phyloP scores from a whole-genome alignment of 306 rosid genomes.

The Cucurbita pepo region DNA sequence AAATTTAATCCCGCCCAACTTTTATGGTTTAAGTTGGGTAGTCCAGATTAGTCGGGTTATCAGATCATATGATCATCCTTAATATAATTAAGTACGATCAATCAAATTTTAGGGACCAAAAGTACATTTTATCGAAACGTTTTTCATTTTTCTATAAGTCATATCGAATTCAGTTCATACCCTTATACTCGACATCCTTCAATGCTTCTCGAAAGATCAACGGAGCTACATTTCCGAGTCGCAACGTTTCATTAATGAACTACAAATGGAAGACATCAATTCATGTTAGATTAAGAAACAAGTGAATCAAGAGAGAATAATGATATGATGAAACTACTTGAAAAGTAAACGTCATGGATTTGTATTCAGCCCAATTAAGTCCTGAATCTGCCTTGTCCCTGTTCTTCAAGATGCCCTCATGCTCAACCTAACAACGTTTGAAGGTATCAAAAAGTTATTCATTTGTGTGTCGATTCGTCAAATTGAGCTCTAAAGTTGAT shows the following conservation, averaged over 20 bases:
- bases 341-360: conserved; percentile 81
- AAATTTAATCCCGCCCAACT: too few relatives aligned
- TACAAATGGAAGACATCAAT: conserved; percentile 4
- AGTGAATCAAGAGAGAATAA: too few relatives aligned
- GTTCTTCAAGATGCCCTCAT: conserved; percentile 52
- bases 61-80: too few relatives aligned
- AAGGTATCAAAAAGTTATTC: too few relatives aligned
- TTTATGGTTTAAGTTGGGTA: too few relatives aligned
- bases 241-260: conserved; percentile 87
- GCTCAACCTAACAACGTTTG: conserved; percentile 46
- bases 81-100: too few relatives aligned
- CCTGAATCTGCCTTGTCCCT: conserved; percentile 50
- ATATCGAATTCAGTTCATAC: conserved; percentile 18
- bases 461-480: too few relatives aligned
- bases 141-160: too few relatives aligned
- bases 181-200: conserved; percentile 50
- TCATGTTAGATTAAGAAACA: background rate
- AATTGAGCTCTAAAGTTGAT: too few relatives aligned
- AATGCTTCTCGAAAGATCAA: conserved; percentile 74
- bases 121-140: too few relatives aligned
- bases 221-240: conserved; percentile 90
- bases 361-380: conserved; percentile 85
- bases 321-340: conserved; percentile 24
- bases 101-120: too few relatives aligned
- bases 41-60: too few relatives aligned